Evolutionary conservation across 805 yeast species (phyloP), one percentile per base, ranked within the genome.

Genomic region (Ogataea trehalophila): DNA sequence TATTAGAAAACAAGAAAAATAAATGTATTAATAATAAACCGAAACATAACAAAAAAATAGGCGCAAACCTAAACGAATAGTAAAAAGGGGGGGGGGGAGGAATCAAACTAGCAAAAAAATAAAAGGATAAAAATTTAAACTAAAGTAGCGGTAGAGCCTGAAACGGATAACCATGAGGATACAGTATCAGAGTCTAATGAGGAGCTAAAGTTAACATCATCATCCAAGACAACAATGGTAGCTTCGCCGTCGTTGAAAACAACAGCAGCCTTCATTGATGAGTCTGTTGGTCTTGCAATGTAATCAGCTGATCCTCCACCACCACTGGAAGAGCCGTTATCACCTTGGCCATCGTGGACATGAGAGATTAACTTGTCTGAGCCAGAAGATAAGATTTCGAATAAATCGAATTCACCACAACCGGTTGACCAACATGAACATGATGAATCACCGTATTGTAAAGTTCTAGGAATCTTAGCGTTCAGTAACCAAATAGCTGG

Each of bases 361-460:
- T 89, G 94, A 48, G 87, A 74, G 60, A 86, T 83, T 68, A 91
- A 73, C 67, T 83, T 81, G 65, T 75, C 72, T 53, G 87, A 81
- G 57, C 96, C 97, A 34, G 85, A 57, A 52, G 81, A 72, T 58
- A 94, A 78, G 58, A 92, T 77, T 79, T 94, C 99, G 62, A 92
- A 94, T 61, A 90, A 75, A 72, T 94, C 99, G 61, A 94, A 76
- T 76, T 94, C 99, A 74, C 99, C 99, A 74, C 99, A 94, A 52
- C 98, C 98, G 46, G 95, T 77, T 45, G 79, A 61, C 99, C 99
- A 94, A 79, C 99, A 94, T 35, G 97, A 89, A 76, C 98, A 94
- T 18, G 78, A 66, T 23, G 83, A 66, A 51, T 74, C 73, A 68
- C 97, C 97, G 72, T 94, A 94, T 74, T 94, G 98, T 62, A 83